These are phyloP conservation scores for Fraxinus velutina DNA, from an alignment of 305 asterid genomes.

Conservation along the genomic window DNA sequence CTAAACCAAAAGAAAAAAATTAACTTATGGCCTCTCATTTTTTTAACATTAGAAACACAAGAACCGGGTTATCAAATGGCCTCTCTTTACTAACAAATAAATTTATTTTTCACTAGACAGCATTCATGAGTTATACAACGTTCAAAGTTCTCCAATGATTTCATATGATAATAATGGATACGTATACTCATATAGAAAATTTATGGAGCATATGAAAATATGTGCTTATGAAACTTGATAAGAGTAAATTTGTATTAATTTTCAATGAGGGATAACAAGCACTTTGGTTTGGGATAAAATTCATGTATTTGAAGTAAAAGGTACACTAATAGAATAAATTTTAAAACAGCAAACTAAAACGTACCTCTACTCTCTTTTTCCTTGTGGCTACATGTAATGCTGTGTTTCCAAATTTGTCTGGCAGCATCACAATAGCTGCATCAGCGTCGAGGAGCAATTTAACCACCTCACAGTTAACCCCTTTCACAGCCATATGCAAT, in stretches of 20 bases:
- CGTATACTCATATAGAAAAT: not conserved
- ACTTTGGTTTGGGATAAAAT: not conserved
- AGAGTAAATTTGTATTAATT: not conserved
- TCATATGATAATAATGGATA: not conserved
- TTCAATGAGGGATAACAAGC: not conserved
- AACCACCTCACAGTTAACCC: conserved; percentile 52
- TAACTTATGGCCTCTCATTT: not conserved
- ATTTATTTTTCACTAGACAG: not conserved
- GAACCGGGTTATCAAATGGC: not conserved
- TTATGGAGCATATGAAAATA: not conserved
- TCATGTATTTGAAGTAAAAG: not conserved
- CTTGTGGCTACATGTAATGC: conserved; percentile 62
- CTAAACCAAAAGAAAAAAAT: not conserved
- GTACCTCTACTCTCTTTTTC: conserved; percentile 53
- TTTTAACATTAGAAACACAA: not conserved
- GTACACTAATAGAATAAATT: not conserved
- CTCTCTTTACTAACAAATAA: not conserved
- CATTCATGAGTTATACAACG: not conserved
- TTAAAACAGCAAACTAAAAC: not conserved
- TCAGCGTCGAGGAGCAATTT: conserved; percentile 50
- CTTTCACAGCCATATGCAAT: conserved; percentile 66
- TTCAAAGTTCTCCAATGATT: not conserved
- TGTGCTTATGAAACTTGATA: not conserved
- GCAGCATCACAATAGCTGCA: conserved; percentile 62
- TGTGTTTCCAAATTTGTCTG: conserved; percentile 56